Percentiles rank a stretch among this genome's conserved stretches.
phyloP scores from a whole-genome alignment of 768 basidiomycete genomes.

The Mycena haematopus region DNA sequence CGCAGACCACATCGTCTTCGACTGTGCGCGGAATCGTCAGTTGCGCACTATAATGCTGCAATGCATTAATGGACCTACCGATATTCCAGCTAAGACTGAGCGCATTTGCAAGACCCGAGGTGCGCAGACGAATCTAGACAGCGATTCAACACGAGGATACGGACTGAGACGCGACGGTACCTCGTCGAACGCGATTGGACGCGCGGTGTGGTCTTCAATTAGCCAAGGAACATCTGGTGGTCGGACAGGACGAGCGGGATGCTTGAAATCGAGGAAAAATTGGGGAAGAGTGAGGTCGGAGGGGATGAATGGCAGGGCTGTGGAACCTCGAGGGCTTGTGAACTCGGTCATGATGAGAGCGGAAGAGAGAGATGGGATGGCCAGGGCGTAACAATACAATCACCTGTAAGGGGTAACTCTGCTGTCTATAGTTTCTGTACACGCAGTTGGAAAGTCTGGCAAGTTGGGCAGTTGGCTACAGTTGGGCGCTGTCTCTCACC shows the following conservation, averaged over 20 bases:
- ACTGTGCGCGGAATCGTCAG: constrained; percentile 40
- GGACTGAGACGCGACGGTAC: constrained; percentile 39
- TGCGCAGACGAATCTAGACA: constrained; percentile 48
- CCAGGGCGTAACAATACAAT: no score
- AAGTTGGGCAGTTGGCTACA: no score
- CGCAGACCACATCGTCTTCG: constrained; percentile 61
- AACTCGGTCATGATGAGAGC: constrained; percentile 28
- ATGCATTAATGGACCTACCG: constrained; percentile 47
- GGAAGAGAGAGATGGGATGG: neutral
- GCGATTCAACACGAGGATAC: neutral
- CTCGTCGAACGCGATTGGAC: constrained; percentile 51
- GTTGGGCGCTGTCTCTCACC: no score
- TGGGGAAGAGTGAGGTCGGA: constrained; percentile 71
- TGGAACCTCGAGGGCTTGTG: constrained; percentile 7
- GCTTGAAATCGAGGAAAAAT: constrained; percentile 59
- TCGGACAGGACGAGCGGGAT: constrained; percentile 52
- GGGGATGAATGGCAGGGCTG: constrained; percentile 53
- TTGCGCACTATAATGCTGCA: neutral
- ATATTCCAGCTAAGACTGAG: constrained; percentile 55
- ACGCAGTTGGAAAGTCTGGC: no score
- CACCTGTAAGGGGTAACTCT: no score
- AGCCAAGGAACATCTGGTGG: constrained; percentile 58
- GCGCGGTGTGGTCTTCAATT: constrained; percentile 62
- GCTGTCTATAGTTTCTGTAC: no score
- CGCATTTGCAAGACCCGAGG: constrained; percentile 60